These are phyloP conservation scores for Hordeum pubiflorum DNA, from an alignment of 202 grass and related monocot species.

Conservation along the genomic window DNA sequence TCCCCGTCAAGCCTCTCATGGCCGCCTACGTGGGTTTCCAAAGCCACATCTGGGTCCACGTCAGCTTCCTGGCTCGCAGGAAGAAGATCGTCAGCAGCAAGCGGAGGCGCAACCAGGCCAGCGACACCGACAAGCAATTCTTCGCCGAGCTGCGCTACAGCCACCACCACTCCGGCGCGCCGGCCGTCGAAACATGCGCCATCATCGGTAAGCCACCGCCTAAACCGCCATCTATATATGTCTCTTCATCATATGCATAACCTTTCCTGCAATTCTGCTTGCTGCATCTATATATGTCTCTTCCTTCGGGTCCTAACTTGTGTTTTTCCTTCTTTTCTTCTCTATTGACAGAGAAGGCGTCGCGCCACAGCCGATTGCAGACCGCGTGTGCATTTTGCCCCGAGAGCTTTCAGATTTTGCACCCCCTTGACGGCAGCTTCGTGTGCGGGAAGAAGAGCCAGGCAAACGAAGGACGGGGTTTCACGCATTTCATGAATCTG, in stretches of 20 bases:
- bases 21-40: neutral
- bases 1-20: neutral
- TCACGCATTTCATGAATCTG: neutral
- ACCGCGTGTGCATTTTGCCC: neutral
- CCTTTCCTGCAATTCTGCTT: too few relatives aligned
- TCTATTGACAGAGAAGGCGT: neutral
- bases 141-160: neutral
- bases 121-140: neutral
- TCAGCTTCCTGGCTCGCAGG: neutral
- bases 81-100: neutral
- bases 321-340: neutral
- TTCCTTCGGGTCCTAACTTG: neutral
- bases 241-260: too few relatives aligned
- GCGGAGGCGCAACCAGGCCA: neutral
- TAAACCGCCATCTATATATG: neutral
- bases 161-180: neutral
- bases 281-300: too few relatives aligned
- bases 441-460: neutral
- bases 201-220: neutral
- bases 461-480: neutral
- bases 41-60: neutral
- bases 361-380: neutral
- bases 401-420: neutral
- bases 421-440: neutral
- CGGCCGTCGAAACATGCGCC: neutral